These are phyloP conservation scores for Phoma herbarum DNA, from an alignment of 2,329 filamentous ascomycete genomes.

Conservation along the genomic window DNA sequence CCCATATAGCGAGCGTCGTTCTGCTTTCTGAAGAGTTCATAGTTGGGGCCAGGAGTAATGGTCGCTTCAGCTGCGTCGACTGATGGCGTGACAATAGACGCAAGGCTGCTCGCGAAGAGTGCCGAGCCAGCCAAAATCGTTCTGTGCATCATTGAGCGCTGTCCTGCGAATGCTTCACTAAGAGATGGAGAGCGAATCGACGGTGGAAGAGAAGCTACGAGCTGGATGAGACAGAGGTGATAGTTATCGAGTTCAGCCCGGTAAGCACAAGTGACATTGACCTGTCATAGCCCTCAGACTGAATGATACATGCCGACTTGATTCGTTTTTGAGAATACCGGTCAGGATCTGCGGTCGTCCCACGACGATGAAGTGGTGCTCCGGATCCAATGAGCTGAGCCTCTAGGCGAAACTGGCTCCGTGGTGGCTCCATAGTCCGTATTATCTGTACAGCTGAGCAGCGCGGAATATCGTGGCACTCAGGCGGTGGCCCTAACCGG, in stretches of 20 bases:
- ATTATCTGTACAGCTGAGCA: constrained; percentile 24
- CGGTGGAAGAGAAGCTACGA: background rate
- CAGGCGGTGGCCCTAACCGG: constrained; percentile 23
- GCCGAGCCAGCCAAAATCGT: constrained; percentile 21
- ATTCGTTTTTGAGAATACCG: constrained; percentile 20
- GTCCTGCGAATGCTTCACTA: background rate
- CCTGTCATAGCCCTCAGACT: constrained; percentile 12
- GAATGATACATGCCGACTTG: constrained; percentile 9
- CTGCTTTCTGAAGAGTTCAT: constrained; percentile 38
- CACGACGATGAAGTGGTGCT: constrained; percentile 17
- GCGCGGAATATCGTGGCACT: constrained; percentile 34
- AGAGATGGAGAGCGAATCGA: too few relatives aligned
- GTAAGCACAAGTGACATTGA: constrained; percentile 20
- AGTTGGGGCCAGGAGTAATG: constrained; percentile 36
- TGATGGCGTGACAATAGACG: constrained; percentile 24
- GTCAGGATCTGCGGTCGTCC: constrained; percentile 20
- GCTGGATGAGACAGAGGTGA: background rate
- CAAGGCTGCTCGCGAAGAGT: constrained; percentile 30
- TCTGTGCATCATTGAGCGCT: background rate
- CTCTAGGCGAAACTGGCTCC: constrained; percentile 20
- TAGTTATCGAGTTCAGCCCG: background rate
- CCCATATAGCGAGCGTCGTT: constrained; percentile 36
- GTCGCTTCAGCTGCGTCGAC: constrained; percentile 31
- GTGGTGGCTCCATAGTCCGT: constrained; percentile 25
- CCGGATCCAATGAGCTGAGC: constrained; percentile 23